These are phyloP conservation scores for Lentinula sp. DNA, from an alignment of 768 basidiomycete genomes.

Conservation along the genomic window DNA sequence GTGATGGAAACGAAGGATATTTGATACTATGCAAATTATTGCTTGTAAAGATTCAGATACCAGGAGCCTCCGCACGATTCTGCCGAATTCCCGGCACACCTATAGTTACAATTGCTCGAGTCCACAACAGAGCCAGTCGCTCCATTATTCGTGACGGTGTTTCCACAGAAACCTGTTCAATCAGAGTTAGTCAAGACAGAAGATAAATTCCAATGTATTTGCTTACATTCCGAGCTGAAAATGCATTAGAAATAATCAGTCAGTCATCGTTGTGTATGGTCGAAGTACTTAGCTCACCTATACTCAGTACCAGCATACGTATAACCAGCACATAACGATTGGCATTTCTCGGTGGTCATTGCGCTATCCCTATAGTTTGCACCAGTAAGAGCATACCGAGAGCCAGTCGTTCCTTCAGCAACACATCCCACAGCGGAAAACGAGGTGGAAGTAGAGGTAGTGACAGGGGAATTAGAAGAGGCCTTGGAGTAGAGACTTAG, in stretches of 20 bases:
- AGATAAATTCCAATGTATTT: background rate
- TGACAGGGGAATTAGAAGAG: background rate
- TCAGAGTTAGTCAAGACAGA: background rate
- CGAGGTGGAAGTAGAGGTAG: background rate
- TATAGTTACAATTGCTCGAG: slow-evolving; percentile 10
- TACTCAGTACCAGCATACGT: slow-evolving; percentile 26
- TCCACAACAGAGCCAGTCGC: slow-evolving; percentile 14
- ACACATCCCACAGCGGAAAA: slow-evolving; percentile 19
- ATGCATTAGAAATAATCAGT: background rate
- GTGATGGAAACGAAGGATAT: too few relatives aligned
- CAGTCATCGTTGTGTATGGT: background rate
- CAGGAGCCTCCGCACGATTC: slow-evolving; percentile 14
- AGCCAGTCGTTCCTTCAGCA: slow-evolving; percentile 24
- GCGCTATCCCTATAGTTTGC: slow-evolving; percentile 16
- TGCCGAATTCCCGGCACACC: slow-evolving; percentile 16
- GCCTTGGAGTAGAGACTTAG: background rate
- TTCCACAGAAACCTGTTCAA: slow-evolving; percentile 14
- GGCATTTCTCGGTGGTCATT: slow-evolving; percentile 27
- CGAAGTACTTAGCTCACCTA: background rate
- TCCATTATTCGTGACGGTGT: slow-evolving; percentile 18
- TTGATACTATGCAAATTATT: too few relatives aligned
- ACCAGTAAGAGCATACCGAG: slow-evolving; percentile 21
- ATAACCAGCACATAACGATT: slow-evolving; percentile 22
- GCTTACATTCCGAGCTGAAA: background rate
- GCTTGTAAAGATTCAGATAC: too few relatives aligned